A percentile compares a stretch with the other conserved stretches of the same genome.
These are phyloP conservation scores for Aspergillus luchuensis DNA, from an alignment of 2,329 filamentous ascomycete species.

Conservation along the genomic window DNA sequence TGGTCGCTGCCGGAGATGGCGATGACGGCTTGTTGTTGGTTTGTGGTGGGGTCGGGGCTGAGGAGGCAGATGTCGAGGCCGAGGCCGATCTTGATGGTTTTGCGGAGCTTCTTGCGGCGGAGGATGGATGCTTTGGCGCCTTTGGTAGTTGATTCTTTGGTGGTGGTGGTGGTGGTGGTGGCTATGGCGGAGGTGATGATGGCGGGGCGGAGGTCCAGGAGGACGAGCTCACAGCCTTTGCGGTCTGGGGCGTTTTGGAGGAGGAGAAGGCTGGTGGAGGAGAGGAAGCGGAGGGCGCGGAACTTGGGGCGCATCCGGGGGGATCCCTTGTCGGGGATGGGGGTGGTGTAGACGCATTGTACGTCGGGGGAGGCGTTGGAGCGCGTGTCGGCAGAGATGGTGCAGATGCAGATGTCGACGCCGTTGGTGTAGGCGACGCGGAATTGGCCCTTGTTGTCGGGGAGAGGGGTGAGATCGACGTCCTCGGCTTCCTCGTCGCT, in stretches of 20 bases:
- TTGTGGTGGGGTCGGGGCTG: slow-evolving; percentile 57
- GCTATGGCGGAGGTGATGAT: slow-evolving; percentile 12
- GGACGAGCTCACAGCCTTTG: slow-evolving; percentile 56
- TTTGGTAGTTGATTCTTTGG: background rate
- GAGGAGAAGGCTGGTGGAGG: slow-evolving; percentile 55
- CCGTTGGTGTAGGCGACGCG: slow-evolving; percentile 78
- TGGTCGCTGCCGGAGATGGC: slow-evolving; percentile 79
- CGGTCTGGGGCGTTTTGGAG: slow-evolving; percentile 59
- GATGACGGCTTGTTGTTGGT: slow-evolving; percentile 74
- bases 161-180: background rate
- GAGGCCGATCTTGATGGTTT: slow-evolving; percentile 70
- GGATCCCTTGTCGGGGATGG: slow-evolving; percentile 36
- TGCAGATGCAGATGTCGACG: slow-evolving; percentile 70
- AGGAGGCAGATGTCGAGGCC: slow-evolving; percentile 77
- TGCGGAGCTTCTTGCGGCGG: slow-evolving; percentile 62
- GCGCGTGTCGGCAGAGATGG: slow-evolving; percentile 55
- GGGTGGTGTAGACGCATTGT: slow-evolving; percentile 43
- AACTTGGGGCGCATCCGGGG: slow-evolving; percentile 52
- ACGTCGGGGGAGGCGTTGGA: slow-evolving; percentile 43
- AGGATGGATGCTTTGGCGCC: slow-evolving; percentile 44
- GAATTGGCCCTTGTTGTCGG: slow-evolving; percentile 51
- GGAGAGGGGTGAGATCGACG: slow-evolving; percentile 43
- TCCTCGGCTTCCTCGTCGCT: slow-evolving; percentile 56
- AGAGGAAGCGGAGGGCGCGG: slow-evolving; percentile 59
- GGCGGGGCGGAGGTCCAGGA: slow-evolving; percentile 42